Evolutionary conservation across 164 flowering plant species (phyloP).

Genomic region (Umbilicus rupestris): DNA sequence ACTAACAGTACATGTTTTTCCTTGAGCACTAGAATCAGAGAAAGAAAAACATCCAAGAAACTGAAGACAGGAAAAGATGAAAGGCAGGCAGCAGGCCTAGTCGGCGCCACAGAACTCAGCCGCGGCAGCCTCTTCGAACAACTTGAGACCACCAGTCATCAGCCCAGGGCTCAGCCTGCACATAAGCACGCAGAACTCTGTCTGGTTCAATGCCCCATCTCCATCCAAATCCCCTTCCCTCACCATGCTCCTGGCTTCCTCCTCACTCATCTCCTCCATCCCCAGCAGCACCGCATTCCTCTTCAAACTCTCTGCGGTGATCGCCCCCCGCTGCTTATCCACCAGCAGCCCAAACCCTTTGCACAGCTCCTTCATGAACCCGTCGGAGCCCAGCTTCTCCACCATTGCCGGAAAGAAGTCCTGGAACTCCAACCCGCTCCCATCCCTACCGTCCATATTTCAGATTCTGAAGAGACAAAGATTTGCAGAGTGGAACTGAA

Average conservation of each 20-base stretch:
- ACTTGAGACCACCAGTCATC: conserved; percentile 21
- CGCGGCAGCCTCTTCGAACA: conserved; percentile 24
- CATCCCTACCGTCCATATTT: neutral
- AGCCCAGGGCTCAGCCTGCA: conserved; percentile 46
- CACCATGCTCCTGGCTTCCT: conserved; percentile 43
- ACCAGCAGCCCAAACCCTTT: conserved; percentile 38
- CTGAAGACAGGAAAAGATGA: neutral
- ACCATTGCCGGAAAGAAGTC: conserved; percentile 52
- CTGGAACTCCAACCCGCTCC: conserved; percentile 22
- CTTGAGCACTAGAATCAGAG: neutral
- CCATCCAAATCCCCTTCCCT: conserved; percentile 52
- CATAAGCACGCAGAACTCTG: conserved; percentile 58
- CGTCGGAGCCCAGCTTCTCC: conserved; percentile 35
- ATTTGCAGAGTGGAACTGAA: too few species aligned
- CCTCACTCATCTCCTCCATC: conserved; percentile 32
- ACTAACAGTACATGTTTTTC: neutral
- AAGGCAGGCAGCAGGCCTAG: neutral
- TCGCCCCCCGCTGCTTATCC: conserved; percentile 36
- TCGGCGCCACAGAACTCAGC: neutral
- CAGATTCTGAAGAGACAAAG: neutral
- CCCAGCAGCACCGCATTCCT: conserved; percentile 30
- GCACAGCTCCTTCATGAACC: conserved; percentile 38
- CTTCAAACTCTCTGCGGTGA: conserved; percentile 39
- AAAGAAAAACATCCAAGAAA: neutral
- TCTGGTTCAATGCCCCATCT: conserved; percentile 41